Base-by-base conservation (phyloP, 2,329 filamentous ascomycete genomes). In the Penicillium sp. region DNA sequence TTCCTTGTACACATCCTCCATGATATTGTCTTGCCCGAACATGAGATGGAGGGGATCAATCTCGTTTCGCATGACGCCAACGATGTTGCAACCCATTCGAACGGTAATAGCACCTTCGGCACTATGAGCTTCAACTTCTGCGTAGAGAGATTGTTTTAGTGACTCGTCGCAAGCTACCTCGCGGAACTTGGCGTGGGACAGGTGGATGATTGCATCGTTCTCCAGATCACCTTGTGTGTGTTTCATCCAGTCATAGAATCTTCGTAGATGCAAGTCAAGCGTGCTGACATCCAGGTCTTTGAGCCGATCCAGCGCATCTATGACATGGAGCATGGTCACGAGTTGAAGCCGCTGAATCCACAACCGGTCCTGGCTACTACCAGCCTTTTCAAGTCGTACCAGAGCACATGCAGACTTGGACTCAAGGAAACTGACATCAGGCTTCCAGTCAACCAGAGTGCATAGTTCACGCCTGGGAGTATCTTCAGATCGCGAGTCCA, bases 11-110 rank as follows among this genome's bases (percentile, higher is more conserved):
- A 71, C 66, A 0, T 60, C 57, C 38, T 74, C 67, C 64, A 76
- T 69, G 8, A 75, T 42, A n/a, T 69, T 61, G 28, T 73, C 71
- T 43, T 73, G 62, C 4, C 72, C 69, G 26, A 75, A 76, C 71
- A 76, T 74, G 38, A 77, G 57, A 57, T 74, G 52, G 7, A 77
- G 63, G 6, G 74, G 73, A 59, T 76, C 71, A 25, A 66, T 55
- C 55, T 76, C 64, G 25, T 70, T 64, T 14, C 64, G 64, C 42
- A 76, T 53, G 5, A 76, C 64, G 1, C 55, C 54, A 2, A 62
- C 68, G 43, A 76, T 73, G n/a, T 74, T 71, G 3, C 65, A 57
- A 0, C 75, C 75, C 61, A 75, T 70, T 14, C 73, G 70, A 13
- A 71, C 59, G 3, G 68, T 64, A 19, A 77, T 67, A 14, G 68